Conservation (phyloP, 768 basidiomycete species). For the Auricularia cornea region DNA sequence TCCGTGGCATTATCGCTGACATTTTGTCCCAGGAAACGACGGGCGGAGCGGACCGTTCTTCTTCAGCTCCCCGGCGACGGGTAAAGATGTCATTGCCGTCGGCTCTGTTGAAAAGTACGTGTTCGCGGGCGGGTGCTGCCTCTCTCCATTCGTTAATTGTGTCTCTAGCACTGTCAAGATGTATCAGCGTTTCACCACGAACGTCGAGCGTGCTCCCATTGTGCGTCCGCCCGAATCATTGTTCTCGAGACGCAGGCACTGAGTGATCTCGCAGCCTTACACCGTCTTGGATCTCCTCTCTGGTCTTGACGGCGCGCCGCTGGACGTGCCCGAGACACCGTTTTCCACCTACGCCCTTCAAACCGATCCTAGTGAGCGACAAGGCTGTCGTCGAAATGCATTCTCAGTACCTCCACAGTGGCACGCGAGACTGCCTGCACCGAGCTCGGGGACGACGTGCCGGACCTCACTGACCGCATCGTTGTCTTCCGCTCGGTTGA, state of each 20-base stretch:
- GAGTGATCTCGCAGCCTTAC: neutral
- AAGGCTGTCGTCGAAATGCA: neutral
- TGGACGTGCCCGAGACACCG: neutral
- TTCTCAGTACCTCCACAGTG: neutral
- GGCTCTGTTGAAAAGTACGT: too few relatives aligned
- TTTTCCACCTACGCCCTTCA: neutral
- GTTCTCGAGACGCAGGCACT: neutral
- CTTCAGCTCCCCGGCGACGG: conserved; percentile 44
- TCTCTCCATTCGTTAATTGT: neutral
- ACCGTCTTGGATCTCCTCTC: neutral
- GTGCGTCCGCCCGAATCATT: neutral
- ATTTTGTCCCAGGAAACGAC: conserved; percentile 16
- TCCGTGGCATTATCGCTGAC: too few relatives aligned
- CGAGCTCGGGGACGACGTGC: too few relatives aligned
- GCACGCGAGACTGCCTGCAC: neutral
- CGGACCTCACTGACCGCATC: too few relatives aligned
- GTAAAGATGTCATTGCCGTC: conserved; percentile 39
- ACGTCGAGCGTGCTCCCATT: neutral
- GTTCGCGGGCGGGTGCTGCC: too few relatives aligned
- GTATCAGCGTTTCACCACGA: neutral
- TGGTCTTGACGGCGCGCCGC: neutral
- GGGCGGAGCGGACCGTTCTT: conserved; percentile 56
- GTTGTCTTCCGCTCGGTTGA: too few relatives aligned
- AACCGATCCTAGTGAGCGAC: too few relatives aligned
- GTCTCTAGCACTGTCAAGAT: neutral